Evolutionary conservation across 306 rosid genomes (phyloP).

Genomic region (Arachis hypogaea): DNA sequence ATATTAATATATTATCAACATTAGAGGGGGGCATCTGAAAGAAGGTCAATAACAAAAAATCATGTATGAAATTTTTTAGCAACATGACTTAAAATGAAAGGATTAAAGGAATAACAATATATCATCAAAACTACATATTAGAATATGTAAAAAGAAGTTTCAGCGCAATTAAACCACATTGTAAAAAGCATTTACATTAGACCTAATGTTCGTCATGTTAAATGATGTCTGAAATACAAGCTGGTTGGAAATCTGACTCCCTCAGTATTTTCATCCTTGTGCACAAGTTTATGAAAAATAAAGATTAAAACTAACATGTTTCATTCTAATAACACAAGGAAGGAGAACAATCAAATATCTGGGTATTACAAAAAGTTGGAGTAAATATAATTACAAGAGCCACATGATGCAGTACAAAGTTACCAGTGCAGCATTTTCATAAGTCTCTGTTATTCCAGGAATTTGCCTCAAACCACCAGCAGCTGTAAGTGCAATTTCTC

Average conservation of each 20-base stretch:
- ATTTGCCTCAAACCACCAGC: conserved; percentile 89
- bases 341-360: conserved; percentile 16
- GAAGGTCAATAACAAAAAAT: neutral
- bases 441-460: conserved; percentile 67
- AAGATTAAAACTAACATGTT: conserved; percentile 22
- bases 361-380: conserved; percentile 8
- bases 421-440: conserved; percentile 95
- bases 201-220: conserved; percentile 5
- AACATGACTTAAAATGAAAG: neutral
- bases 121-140: neutral
- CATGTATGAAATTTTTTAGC: no score
- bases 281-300: conserved; percentile 6
- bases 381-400: conserved; percentile 17
- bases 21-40: neutral
- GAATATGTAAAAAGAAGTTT: conserved; percentile 20
- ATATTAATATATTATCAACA: conserved; percentile 28
- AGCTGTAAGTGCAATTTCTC: conserved; percentile 83
- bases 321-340: conserved; percentile 26
- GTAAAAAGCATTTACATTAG: conserved; percentile 15
- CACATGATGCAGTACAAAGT: conserved; percentile 29
- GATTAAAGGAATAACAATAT: conserved; percentile 17
- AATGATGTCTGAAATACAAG: neutral
- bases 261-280: conserved; percentile 17
- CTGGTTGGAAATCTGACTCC: neutral
- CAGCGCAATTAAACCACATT: conserved; percentile 13